Evolutionary conservation across 257 asterid genomes (phyloP), one percentile per base, ranked within the genome.

Genomic region (Nicotiana benthamiana): DNA sequence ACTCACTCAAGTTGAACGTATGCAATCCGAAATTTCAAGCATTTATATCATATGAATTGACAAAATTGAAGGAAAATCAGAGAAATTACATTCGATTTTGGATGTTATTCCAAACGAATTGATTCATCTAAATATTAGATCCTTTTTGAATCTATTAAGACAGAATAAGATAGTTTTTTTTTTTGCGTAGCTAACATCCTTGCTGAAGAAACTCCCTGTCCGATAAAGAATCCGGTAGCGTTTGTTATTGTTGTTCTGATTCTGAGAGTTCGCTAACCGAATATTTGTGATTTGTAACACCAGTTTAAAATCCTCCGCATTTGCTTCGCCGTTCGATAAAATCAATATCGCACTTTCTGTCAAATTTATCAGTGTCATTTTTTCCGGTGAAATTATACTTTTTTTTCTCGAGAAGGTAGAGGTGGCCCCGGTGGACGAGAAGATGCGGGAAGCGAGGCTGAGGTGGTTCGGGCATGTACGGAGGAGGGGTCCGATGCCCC

Each of bases 131-230:
- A 52, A 52, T 15, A 52, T 15, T 52, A 52, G 57, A 13, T 15
- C n/a, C 57, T 52, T 52, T 52, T 5, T 52, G n/a, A 3, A 52
- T 52, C 20, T 5, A 8, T 52, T 16, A 20, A 52, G 7, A 13
- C n/a, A 8, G 6, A 13, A 15, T 52, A 52, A 52, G 57, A 0
- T 90, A 89, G 80, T 94, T 96, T 4, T 77, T 89, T 88, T 94
- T 77, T 89, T 88, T 94, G 98, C 63, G 93, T 91, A 32, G 90
- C 95, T 84, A 96, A 88, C 99, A 96, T 96, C 3, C 97, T 85
- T 94, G 97, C 89, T 90, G 94, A 26, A 82, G 4, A 75, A 82
- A 84, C 11, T 28, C 8, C 0, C 99, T 97, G 65, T 96, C 99
- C 6, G 99, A 94, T 2, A 96, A 83, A 92, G 26, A n/a, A 94